Conservation (phyloP, 257 asterid species). For the Misopates orontium region DNA sequence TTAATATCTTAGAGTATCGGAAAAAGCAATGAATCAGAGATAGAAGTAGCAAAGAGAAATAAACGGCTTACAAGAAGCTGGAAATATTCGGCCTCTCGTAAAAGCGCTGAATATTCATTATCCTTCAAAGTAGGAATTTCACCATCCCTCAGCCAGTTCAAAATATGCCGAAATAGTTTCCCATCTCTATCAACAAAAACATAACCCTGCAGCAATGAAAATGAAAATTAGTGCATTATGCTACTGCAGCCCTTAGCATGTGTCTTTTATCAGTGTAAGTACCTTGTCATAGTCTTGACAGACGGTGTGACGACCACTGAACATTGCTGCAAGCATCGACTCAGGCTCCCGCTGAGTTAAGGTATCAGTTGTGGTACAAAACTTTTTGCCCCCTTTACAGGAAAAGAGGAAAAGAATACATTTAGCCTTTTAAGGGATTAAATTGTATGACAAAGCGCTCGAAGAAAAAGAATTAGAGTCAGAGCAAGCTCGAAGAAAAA, state of each 20-base stretch:
- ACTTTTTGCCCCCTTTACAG: constrained; percentile 76
- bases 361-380: constrained; percentile 79
- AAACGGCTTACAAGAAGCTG: constrained; percentile 77
- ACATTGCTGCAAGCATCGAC: constrained; percentile 97
- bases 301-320: constrained; percentile 88
- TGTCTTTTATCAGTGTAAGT: not conserved
- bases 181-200: constrained; percentile 94
- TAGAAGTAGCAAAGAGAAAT: constrained; percentile 12
- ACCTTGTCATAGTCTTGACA: constrained; percentile 73
- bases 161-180: constrained; percentile 78
- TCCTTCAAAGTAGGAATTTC: constrained; percentile 70
- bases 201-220: constrained; percentile 55
- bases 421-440: too few relatives aligned
- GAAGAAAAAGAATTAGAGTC: too few relatives aligned
- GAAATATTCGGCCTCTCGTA: constrained; percentile 86
- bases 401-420: constrained; percentile 4
- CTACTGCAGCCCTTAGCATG: too few relatives aligned
- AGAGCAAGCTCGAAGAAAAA: too few relatives aligned
- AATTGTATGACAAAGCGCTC: too few relatives aligned
- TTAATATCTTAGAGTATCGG: constrained; percentile 13
- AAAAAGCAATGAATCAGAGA: constrained; percentile 14
- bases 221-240: too few relatives aligned
- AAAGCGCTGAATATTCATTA: constrained; percentile 65
- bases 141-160: constrained; percentile 96
- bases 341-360: constrained; percentile 86